Base-by-base conservation (phyloP, 1,284 basidiomycete genomes). In the Cutaneotrichosporon spelunceum region DNA sequence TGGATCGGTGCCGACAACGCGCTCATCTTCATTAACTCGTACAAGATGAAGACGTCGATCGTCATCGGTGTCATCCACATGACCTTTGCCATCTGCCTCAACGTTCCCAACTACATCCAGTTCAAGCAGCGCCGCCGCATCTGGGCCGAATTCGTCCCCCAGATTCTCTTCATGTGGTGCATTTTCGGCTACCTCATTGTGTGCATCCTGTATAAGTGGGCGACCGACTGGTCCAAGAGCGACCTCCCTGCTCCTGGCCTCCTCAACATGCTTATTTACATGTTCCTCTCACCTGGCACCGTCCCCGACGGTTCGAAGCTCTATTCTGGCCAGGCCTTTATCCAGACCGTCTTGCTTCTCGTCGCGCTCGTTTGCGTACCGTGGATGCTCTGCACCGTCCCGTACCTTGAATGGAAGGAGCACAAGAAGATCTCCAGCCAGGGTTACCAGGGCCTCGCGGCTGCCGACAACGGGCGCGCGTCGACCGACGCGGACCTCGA, bases 41-140 rank as follows among this genome's bases (percentile, higher is more conserved):
- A 96, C 84, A 99, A 99, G 87, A 99, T 99, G 96, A 99, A 99
- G 83, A 94, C 99, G 93, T 92, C 93, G 19, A 89, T 99, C 75
- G 87, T 99, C 59, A 82, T 99, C 62, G 96, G 96, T 80, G 95
- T 99, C 68, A 89, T 91, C 68, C 96, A 99, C 79, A 99, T 99
- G 95, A 92, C 95, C 13, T 98, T 99, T 76, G 93, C 95, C 29
- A 85, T 98, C 70, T 96, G 91, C 77, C 84, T 99, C 58, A 93
- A 98, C 83, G 82, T 98, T 8, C 93, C 93, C 53, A 99, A 99
- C 82, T 91, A 94, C 80, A 78, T 97, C 71, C 91, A 86, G 78
- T 97, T 97, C 83, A 93, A 91, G 77, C 89, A 91, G 56, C 82
- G 82, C 53, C 79, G 87, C 68, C 91, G 92, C 70, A 89, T 99